Evolutionary conservation across 257 asterid genomes (phyloP).

Genomic region (Capsicum rhomboideum): DNA sequence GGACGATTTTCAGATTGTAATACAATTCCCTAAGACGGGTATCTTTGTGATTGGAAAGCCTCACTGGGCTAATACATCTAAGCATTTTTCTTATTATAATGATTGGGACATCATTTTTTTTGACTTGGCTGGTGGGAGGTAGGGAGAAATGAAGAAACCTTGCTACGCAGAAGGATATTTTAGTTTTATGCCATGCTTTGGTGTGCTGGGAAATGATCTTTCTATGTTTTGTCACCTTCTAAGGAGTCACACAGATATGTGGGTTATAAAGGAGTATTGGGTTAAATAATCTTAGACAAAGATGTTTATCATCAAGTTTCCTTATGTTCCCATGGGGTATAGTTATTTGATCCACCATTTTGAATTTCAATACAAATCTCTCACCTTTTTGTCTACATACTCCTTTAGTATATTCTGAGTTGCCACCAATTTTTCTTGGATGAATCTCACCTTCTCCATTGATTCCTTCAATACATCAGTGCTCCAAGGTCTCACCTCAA

Average conservation of each 20-base stretch:
- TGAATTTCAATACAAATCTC: no score
- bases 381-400: no score
- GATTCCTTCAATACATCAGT: no score
- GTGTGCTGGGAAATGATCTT: slow-evolving; percentile 23
- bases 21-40: neutral
- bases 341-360: slow-evolving; percentile 3
- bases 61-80: neutral
- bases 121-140: neutral
- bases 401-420: no score
- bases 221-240: slow-evolving; percentile 18
- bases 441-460: no score
- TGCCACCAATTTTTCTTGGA: no score
- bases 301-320: neutral
- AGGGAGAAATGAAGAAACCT: slow-evolving; percentile 16
- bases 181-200: slow-evolving; percentile 5
- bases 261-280: slow-evolving; percentile 39
- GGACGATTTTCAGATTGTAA: neutral
- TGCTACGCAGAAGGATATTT: slow-evolving; percentile 6
- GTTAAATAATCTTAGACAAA: slow-evolving; percentile 28
- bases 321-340: neutral
- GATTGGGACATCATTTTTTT: neutral
- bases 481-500: no score
- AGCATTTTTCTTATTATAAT: neutral
- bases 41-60: neutral
- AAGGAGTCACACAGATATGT: slow-evolving; percentile 22